Conservation (phyloP, 805 yeast species). For the Kazachstania bromeliacearum region DNA sequence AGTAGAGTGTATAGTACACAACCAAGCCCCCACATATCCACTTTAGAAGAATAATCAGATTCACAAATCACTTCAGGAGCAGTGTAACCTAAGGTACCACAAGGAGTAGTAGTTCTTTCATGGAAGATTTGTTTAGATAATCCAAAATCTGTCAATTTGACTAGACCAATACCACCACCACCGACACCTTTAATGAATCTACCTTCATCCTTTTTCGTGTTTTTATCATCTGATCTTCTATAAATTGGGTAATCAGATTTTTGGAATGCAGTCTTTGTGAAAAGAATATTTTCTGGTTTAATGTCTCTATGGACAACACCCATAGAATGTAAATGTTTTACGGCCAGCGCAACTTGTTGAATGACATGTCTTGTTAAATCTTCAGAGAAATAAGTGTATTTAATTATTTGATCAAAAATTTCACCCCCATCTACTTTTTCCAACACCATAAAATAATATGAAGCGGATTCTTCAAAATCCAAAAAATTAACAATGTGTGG, state of each 20-base stretch:
- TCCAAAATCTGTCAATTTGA: slow-evolving; percentile 92
- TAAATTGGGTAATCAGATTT: slow-evolving; percentile 33
- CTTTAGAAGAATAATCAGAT: slow-evolving; percentile 80
- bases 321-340: slow-evolving; percentile 57
- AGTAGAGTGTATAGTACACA: slow-evolving; percentile 85
- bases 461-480: slow-evolving; percentile 52
- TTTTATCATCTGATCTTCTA: slow-evolving; percentile 54
- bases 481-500: slow-evolving; percentile 52
- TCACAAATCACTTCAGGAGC: slow-evolving; percentile 96
- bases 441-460: slow-evolving; percentile 55
- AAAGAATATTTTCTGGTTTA: slow-evolving; percentile 68
- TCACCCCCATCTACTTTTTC: slow-evolving; percentile 67
- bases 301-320: slow-evolving; percentile 77
- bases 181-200: slow-evolving; percentile 70
- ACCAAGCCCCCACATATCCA: slow-evolving; percentile 98
- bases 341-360: slow-evolving; percentile 50
- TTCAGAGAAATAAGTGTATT: slow-evolving; percentile 53
- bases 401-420: slow-evolving; percentile 53
- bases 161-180: slow-evolving; percentile 81
- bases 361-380: slow-evolving; percentile 54
- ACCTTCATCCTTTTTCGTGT: slow-evolving; percentile 75
- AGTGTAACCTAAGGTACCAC: slow-evolving; percentile 96
- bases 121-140: slow-evolving; percentile 73
- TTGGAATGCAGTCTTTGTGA: slow-evolving; percentile 43
- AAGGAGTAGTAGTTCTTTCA: slow-evolving; percentile 84